These are phyloP conservation scores for Colletotrichum sp. DNA, from an alignment of 2,329 filamentous ascomycete genomes.

Conservation along the genomic window DNA sequence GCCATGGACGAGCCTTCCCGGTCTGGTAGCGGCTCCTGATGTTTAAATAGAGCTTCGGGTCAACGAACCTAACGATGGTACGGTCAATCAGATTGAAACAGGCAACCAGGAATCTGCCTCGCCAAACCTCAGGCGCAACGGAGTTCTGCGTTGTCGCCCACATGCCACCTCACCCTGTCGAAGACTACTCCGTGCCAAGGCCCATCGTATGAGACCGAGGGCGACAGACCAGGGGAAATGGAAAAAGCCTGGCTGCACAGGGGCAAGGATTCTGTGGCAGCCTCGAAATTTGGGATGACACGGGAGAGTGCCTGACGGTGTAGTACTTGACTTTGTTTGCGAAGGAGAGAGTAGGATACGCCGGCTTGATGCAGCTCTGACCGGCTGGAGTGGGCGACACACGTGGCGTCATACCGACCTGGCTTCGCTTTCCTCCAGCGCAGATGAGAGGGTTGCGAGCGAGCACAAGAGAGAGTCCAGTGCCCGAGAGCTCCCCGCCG, in stretches of 20 bases:
- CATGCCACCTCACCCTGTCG: background rate
- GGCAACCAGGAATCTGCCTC: background rate
- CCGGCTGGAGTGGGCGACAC: background rate
- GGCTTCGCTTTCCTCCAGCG: background rate
- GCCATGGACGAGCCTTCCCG: background rate
- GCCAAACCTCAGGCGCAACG: background rate
- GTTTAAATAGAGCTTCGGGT: background rate
- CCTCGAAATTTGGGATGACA: slow-evolving; percentile 4
- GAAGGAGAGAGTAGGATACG: background rate
- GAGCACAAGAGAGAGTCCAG: background rate
- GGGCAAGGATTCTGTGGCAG: background rate
- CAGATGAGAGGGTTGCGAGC: background rate
- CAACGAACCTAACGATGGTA: background rate
- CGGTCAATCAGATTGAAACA: background rate
- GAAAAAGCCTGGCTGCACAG: background rate
- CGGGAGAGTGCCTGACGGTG: background rate
- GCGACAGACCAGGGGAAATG: background rate
- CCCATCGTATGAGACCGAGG: background rate
- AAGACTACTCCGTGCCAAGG: background rate
- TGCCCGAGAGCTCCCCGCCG: background rate
- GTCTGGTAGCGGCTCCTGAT: background rate
- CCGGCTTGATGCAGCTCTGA: slow-evolving; percentile 1
- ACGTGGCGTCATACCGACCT: slow-evolving; percentile 14
- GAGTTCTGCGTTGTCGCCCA: background rate
- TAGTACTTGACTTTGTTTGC: background rate